Evolutionary conservation across 2,329 filamentous ascomycete genomes (phyloP).

Genomic region (Coleophoma cylindrospora): DNA sequence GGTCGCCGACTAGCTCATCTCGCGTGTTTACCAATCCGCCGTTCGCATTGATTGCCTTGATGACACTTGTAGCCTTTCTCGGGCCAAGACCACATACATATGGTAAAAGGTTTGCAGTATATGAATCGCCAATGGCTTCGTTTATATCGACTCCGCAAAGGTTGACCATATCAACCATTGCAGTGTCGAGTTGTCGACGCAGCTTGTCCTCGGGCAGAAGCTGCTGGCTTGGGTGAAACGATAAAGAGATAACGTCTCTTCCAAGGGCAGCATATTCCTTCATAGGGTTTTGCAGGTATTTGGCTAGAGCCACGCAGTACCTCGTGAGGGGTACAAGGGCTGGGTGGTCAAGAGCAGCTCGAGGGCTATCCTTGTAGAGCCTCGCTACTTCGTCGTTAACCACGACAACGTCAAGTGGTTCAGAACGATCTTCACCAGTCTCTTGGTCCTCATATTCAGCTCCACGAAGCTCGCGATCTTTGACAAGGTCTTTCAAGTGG

Average conservation of each 20-base stretch:
- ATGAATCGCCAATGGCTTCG: constrained; percentile 75
- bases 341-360: constrained; percentile 76
- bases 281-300: constrained; percentile 91
- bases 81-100: constrained; percentile 90
- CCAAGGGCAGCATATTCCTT: constrained; percentile 94
- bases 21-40: constrained; percentile 80
- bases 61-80: constrained; percentile 77
- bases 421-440: constrained; percentile 68
- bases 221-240: constrained; percentile 86
- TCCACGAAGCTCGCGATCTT: constrained; percentile 70
- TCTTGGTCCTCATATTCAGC: constrained; percentile 78
- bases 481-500: constrained; percentile 73
- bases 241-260: constrained; percentile 78
- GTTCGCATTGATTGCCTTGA: constrained; percentile 90
- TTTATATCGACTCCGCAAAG: constrained; percentile 94
- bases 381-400: constrained; percentile 98
- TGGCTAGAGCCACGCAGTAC: constrained; percentile 85
- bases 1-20: constrained; percentile 83
- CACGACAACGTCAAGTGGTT: constrained; percentile 81
- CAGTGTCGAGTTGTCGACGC: constrained; percentile 81
- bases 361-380: constrained; percentile 85
- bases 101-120: constrained; percentile 81
- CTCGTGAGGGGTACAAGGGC: constrained; percentile 71
- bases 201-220: constrained; percentile 85
- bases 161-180: constrained; percentile 98